Base-by-base conservation (phyloP, 345 rosid species). In the Cardamine resedifolia region DNA sequence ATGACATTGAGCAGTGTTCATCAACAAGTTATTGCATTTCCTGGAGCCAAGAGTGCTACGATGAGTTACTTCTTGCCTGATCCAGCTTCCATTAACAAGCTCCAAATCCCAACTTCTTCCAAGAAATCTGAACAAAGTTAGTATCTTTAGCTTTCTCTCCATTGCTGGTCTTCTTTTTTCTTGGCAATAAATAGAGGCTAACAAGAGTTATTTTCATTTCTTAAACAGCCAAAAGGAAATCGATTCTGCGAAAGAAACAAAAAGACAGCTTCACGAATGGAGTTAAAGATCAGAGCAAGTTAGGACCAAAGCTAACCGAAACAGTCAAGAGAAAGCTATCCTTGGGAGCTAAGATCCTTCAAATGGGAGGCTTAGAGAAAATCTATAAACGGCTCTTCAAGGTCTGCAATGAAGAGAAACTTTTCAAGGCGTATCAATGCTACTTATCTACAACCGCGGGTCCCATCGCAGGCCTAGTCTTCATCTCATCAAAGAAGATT, bases 371-470 rank as follows among this genome's bases (percentile, higher is more conserved):
- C 20, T 39, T 82, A 31, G 81, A 80, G 61, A 82, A 77, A 51
- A 57, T 82, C 5, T 86, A 83, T 66, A 80, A 78, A 36, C 70
- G 51, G 41, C 77, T 81, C 10, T 85, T 87, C 21, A 78, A n/a
- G 11, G 82, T 82, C 30, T 15, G 72, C 24, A 77, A 85, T 24
- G 86, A 75, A 68, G 91, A 87, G 74, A 79, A 55, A 45, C 67
- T 87, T 5, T 61, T 85, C 67, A 87, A 81, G 75, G 87, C 85
- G 0, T 83, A 68, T 15, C 88, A 87, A 33, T 87, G 91, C 27
- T 79, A 83, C 66, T 58, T 87, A 68, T 87, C 88, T 0, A 85
- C 88, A 43, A 85, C 91, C 2, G 77, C 85, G 3, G 86, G 88
- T 58, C 91, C 91, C 10, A 82, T 82, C 10, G 73, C 88, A 3